Percentiles rank a stretch among this genome's conserved stretches.
phyloP scores from a whole-genome alignment of 2,329 filamentous ascomycete genomes.

The Fusarium nisikadoi region DNA sequence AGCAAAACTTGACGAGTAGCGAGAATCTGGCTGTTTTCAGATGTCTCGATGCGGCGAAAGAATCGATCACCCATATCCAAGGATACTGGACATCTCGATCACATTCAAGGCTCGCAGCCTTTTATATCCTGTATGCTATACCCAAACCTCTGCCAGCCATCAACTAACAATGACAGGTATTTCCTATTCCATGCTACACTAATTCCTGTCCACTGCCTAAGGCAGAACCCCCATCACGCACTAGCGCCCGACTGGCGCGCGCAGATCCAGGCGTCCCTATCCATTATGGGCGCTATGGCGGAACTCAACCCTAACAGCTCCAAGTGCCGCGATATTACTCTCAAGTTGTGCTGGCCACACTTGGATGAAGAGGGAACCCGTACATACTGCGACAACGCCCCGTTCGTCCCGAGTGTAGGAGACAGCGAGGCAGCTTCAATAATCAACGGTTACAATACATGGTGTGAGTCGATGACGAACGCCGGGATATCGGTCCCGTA shows the following conservation, averaged over 20 bases:
- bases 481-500: constrained; percentile 18
- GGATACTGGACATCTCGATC: constrained; percentile 20
- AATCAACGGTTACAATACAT: constrained; percentile 30
- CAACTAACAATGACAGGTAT: not conserved
- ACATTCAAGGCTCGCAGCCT: constrained; percentile 23
- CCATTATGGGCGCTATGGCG: constrained; percentile 30
- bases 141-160: fast-evolving
- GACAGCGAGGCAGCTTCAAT: constrained; percentile 34
- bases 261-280: constrained; percentile 27
- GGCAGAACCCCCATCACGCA: constrained; percentile 21
- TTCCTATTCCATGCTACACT: constrained; percentile 28
- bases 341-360: constrained; percentile 35
- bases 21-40: constrained; percentile 24
- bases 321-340: constrained; percentile 35
- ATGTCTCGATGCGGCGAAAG: constrained; percentile 26
- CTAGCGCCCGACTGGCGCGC: constrained; percentile 24
- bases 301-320: constrained; percentile 36
- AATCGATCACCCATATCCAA: constrained; percentile 16
- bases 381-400: constrained; percentile 8
- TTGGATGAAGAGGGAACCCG: constrained; percentile 17
- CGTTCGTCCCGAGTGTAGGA: constrained; percentile 14
- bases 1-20: constrained; percentile 24
- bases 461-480: constrained; percentile 34
- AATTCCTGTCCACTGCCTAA: constrained; percentile 26
- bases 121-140: constrained; percentile 23